These are phyloP conservation scores for Mycena venus DNA, from an alignment of 768 basidiomycete genomes.

Conservation along the genomic window DNA sequence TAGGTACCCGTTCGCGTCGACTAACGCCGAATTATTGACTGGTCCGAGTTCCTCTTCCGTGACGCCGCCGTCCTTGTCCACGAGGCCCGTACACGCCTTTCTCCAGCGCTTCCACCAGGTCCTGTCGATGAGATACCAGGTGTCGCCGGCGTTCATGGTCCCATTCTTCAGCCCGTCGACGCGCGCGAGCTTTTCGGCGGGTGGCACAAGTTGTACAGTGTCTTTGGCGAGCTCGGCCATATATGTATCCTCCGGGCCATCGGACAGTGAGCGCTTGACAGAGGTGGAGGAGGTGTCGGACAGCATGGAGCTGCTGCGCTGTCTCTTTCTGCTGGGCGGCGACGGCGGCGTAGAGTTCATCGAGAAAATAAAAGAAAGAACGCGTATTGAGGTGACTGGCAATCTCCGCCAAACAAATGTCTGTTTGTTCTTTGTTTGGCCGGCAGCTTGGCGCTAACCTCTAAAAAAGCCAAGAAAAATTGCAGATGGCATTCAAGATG, in stretches of 20 bases:
- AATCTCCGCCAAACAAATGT: too few species aligned
- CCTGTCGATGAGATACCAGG: conserved; percentile 82
- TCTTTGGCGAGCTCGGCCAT: conserved; percentile 71
- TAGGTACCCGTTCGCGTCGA: conserved; percentile 68
- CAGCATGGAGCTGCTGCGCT: conserved; percentile 82
- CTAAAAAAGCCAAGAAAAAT: too few species aligned
- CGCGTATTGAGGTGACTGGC: conserved; percentile 29
- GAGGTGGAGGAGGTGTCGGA: conserved; percentile 80
- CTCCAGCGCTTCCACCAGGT: conserved; percentile 84
- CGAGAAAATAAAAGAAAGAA: conserved; percentile 37
- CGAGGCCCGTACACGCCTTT: conserved; percentile 76
- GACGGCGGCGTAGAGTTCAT: conserved; percentile 56
- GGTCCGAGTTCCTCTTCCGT: conserved; percentile 77
- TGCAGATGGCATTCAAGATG: too few species aligned
- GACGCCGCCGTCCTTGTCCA: conserved; percentile 76
- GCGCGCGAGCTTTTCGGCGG: conserved; percentile 61
- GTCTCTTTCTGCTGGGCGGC: conserved; percentile 71
- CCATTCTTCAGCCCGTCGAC: conserved; percentile 62
- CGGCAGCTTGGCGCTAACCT: too few species aligned
- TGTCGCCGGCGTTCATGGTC: conserved; percentile 74
- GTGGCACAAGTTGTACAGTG: conserved; percentile 48
- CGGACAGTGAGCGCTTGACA: conserved; percentile 84
- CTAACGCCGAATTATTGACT: conserved; percentile 79
- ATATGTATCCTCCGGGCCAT: conserved; percentile 75
- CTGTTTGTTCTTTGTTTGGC: too few species aligned